Conservation (phyloP, 2,329 filamentous ascomycete species). For the Aureobasidium mangrovei region DNA sequence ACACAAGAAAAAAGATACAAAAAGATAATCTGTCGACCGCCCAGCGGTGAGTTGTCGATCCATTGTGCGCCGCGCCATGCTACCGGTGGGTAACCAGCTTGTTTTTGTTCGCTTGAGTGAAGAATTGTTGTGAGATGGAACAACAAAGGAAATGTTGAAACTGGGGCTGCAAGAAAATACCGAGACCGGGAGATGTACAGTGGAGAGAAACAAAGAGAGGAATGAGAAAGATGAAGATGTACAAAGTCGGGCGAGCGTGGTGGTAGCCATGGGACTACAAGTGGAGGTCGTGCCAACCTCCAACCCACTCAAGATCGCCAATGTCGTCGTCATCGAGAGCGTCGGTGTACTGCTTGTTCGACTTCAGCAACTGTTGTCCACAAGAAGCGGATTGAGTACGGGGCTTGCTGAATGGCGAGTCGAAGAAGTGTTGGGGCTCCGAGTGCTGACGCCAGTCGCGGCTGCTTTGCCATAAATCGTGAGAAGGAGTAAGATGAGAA, state of each 20-base stretch:
- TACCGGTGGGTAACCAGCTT: background rate
- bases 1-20: constrained; percentile 13
- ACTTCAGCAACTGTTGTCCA: constrained; percentile 19
- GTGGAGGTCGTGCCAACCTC: constrained; percentile 71
- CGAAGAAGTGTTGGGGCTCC: constrained; percentile 14
- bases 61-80: background rate
- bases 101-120: background rate
- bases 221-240: background rate
- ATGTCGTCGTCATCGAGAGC: constrained; percentile 47
- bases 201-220: background rate
- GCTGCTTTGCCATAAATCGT: constrained; percentile 34
- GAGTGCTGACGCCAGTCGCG: constrained; percentile 42
- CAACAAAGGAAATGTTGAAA: constrained; percentile 10
- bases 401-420: constrained; percentile 15
- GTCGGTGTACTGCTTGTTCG: constrained; percentile 23
- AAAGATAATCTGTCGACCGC: constrained; percentile 8
- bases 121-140: constrained; percentile 2
- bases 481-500: constrained; percentile 15
- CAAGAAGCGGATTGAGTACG: constrained; percentile 16
- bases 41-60: background rate
- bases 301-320: constrained; percentile 87
- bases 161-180: constrained; percentile 10
- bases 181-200: constrained; percentile 4
- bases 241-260: constrained; percentile 4
- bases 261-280: constrained; percentile 39